Base-by-base conservation (phyloP, 495 filamentous ascomycete species). In the Tuber melanosporum region DNA sequence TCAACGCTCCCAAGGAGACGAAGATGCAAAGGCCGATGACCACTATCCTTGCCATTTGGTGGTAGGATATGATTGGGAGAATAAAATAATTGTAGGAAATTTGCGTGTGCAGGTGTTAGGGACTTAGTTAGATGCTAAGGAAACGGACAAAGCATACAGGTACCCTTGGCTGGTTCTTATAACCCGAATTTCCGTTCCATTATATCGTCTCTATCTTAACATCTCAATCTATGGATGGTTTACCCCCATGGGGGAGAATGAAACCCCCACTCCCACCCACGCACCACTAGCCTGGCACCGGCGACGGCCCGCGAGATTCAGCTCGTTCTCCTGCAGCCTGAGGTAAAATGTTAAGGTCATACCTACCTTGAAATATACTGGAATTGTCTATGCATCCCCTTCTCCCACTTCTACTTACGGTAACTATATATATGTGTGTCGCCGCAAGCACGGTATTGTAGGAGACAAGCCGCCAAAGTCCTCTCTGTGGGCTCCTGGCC, bases 1-100 rank as follows among this genome's bases (percentile, higher is more conserved):
- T 80, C 71, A 80, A 45, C 74, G 71, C 77, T 72, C 78, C 76
- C 45, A 80, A 47, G 70, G 78, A 78, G 49, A 78, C 78, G 76
- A 80, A 80, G 42, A 70, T 41, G 66, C 76, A 80, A 72, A 80
- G 77, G 1, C 76, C 76, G 57, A 73, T 73, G 17, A 78, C 73
- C 44, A 78, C 69, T 72, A 75, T 71, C 73, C 73, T 80, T 78
- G 78, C 43, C 78, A 80, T 80, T 80, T 75, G 73, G 72, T 26
- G 72, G 70, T 41, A 41, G 39, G 39, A 41, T 41, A 41, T 41
- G 39, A 2, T 3, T 2, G 39, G 39, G 39, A 3, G 39, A 41
- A 32, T 0, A 32, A 32, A 32, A 32, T 32, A 32, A 32, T 32
- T 32, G 32, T 32, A 44, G n/a, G 72, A 78, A 75, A 49, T 70